A percentile compares a stretch with the other conserved stretches of the same genome.
phyloP scores from a whole-genome alignment of 129 eudicot genomes.

The Rutidosis leptorrhynchoides region DNA sequence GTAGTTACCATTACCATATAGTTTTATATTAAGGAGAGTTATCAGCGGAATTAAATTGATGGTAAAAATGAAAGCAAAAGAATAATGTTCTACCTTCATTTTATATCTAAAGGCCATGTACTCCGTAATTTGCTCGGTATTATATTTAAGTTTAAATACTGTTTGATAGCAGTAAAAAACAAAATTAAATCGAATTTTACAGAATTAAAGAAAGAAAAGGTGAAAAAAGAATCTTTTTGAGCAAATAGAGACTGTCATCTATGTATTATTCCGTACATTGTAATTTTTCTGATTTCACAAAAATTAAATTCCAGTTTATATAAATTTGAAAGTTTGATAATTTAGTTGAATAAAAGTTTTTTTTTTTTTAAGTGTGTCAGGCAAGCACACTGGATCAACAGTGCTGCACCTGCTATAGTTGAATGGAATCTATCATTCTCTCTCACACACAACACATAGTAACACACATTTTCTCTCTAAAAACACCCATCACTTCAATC shows the following conservation, averaged over 20 bases:
- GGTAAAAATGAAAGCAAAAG: no score
- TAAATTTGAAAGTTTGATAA: not conserved
- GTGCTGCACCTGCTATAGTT: slow-evolving; percentile 46
- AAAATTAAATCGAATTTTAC: not conserved
- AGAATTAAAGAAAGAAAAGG: not conserved
- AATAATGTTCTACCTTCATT: no score
- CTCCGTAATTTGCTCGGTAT: no score
- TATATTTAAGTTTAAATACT: no score
- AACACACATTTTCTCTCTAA: slow-evolving; percentile 23
- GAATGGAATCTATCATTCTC: slow-evolving; percentile 43
- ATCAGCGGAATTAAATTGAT: not conserved
- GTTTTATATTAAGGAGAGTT: no score
- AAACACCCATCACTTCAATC: slow-evolving; percentile 30
- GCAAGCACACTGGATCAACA: slow-evolving; percentile 57
- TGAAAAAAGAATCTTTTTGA: slow-evolving; percentile 14
- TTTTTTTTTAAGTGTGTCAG: slow-evolving; percentile 57
- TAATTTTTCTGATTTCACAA: not conserved
- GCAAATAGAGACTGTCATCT: not conserved
- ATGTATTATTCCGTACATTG: slow-evolving; percentile 15
- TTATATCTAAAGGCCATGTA: not conserved
- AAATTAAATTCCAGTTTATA: not conserved
- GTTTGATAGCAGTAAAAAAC: not conserved
- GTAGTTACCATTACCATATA: no score
- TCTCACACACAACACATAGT: slow-evolving; percentile 15
- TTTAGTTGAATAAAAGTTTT: slow-evolving; percentile 7